Base-by-base conservation (phyloP, 2,329 filamentous ascomycete species). In the Dissoconium aciculare region DNA sequence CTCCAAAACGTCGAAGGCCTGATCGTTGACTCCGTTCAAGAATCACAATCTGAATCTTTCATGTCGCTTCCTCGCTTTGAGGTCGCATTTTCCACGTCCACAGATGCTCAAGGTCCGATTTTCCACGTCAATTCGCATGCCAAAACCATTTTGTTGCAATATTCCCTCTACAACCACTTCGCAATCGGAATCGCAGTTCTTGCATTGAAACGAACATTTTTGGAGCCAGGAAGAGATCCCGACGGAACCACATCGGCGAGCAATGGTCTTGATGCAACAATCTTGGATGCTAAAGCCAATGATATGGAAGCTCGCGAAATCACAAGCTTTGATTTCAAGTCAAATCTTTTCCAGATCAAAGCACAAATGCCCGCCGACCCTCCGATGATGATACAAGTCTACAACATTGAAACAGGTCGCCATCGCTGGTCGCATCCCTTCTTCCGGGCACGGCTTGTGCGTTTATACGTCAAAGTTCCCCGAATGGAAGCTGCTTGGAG, bases 111-210 rank as follows among this genome's bases (percentile, higher is more conserved):
- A 47, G 87, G 85, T 0, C 80, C 84, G 0, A 66, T 93, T 4
- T 81, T 94, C 48, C 83, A 95, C 49, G 58, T 95, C 26, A 83
- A 91, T 42, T 79, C 82, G 0, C 71, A 79, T 31, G 68, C 89
- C 12, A 78, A 78, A 42, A 82, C 79, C 4, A 58, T 98, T 2
- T 72, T 81, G 37, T 49, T 92, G 5, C 78, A 91, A 30, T 95
- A 95, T 51, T 98, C 91, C 1, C 67, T 98, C 0, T 93, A 91
- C 53, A 77, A 85, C 3, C 85, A 93, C 51, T 98, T 94, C 50
- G 78, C 85, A 1, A 67, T 91, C 15, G 80, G 83, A 1, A 74
- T 95, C 36, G 89, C 87, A 5, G 61, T 69, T 14, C 75, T 74
- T 50, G 81, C 91, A 3, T 54, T 98, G 14, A 53, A 49, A 27